Conservation (phyloP, 257 asterid genomes). For the Gardenia jasminoides region DNA sequence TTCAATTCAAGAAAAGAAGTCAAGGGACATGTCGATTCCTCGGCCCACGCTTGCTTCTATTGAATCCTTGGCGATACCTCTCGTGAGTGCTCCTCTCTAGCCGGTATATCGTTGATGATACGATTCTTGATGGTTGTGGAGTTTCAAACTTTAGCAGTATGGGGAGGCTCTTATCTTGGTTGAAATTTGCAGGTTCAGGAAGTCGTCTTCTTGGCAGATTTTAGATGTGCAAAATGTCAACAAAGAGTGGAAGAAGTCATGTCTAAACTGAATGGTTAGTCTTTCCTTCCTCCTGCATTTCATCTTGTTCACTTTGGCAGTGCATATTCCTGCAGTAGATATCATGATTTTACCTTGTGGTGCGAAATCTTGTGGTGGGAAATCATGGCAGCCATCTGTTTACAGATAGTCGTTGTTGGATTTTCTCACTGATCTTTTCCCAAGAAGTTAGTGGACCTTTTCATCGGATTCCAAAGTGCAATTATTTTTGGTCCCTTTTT, state of each 20-base stretch:
- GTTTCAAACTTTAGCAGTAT: not conserved
- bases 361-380: not conserved
- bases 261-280: conserved; percentile 68
- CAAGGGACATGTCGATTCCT: conserved; percentile 5
- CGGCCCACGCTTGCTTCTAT: conserved; percentile 31
- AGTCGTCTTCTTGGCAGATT: conserved; percentile 80
- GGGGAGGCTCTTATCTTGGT: not conserved
- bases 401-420: not conserved
- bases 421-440: not conserved
- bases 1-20: not conserved
- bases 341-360: not conserved
- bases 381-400: conserved; percentile 1
- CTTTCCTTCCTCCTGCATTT: not conserved
- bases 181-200: conserved; percentile 61
- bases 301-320: not conserved
- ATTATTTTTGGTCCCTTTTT: conserved; percentile 14
- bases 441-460: conserved; percentile 9
- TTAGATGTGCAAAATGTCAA: conserved; percentile 69
- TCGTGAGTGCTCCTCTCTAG: conserved; percentile 6
- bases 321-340: not conserved
- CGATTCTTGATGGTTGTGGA: not conserved
- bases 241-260: conserved; percentile 68
- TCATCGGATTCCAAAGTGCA: conserved; percentile 26
- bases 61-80: conserved; percentile 47
- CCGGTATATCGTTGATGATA: not conserved